These are phyloP conservation scores for Plasmodium inui DNA, from an alignment of 169 alveolate species.

Conservation along the genomic window DNA sequence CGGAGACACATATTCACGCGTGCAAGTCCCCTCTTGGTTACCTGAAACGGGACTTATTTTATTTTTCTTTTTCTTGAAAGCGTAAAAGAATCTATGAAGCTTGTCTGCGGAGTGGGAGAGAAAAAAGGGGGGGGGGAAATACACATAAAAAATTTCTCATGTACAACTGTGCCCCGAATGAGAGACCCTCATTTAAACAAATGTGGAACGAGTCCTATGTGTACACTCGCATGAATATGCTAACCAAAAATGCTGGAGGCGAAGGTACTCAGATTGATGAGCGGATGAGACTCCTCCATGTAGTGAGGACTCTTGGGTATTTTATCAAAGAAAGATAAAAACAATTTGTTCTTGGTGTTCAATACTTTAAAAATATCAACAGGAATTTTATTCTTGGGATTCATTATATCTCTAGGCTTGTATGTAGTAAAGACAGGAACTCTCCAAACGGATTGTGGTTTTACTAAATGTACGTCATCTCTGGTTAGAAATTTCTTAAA, in stretches of 20 bases:
- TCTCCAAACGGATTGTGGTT: slow-evolving; percentile 24
- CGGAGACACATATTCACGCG: background rate
- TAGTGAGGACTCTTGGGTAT: slow-evolving; percentile 21
- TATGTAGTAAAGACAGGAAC: slow-evolving; percentile 21
- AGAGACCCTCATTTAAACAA: background rate
- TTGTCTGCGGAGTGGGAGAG: background rate
- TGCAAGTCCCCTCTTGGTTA: background rate
- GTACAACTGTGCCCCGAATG: background rate
- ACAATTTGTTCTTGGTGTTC: slow-evolving; percentile 4
- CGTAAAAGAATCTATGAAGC: background rate
- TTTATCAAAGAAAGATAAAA: slow-evolving; percentile 28
- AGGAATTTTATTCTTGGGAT: background rate
- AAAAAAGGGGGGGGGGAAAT: background rate
- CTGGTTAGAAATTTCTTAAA: slow-evolving; percentile 15
- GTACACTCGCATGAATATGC: background rate
- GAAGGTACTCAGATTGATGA: background rate
- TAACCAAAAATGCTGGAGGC: slow-evolving; percentile 44
- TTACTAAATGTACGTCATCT: background rate
- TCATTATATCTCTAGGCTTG: slow-evolving; percentile 6
- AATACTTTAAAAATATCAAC: slow-evolving; percentile 6
- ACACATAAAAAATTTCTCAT: too few species aligned
- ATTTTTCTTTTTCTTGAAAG: background rate
- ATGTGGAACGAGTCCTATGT: background rate
- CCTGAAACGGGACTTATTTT: slow-evolving; percentile 3
- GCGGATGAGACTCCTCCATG: background rate